Conservation (phyloP, 257 asterid genomes). For the Solanum appendiculatum region DNA sequence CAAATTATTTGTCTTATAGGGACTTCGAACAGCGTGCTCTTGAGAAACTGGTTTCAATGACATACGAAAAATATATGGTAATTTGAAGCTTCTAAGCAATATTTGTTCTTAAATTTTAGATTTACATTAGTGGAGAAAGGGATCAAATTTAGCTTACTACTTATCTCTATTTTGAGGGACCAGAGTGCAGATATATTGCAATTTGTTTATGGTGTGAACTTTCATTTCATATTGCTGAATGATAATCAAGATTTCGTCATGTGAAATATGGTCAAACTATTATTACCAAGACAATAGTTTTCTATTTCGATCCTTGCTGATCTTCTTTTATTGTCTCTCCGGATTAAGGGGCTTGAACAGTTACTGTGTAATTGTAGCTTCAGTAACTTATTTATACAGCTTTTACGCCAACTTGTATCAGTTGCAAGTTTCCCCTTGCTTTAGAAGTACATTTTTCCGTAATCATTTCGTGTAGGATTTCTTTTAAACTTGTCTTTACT, state of each 20-base stretch:
- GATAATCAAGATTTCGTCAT: neutral
- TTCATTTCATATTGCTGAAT: neutral
- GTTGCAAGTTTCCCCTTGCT: neutral
- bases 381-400: neutral
- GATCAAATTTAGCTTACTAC: neutral
- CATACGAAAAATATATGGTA: constrained; percentile 87
- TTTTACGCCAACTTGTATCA: neutral
- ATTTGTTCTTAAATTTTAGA: neutral
- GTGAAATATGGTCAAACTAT: neutral
- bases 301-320: neutral
- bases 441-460: neutral
- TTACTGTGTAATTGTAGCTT: neutral
- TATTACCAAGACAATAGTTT: neutral
- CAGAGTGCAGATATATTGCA: neutral
- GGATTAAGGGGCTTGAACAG: neutral
- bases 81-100: constrained; percentile 13
- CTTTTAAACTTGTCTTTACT: neutral
- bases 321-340: neutral
- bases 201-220: neutral
- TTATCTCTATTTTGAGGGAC: neutral
- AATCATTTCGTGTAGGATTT: neutral
- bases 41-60: constrained; percentile 71
- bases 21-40: constrained; percentile 68
- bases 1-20: constrained; percentile 33
- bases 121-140: neutral